Percentiles rank a stretch among this genome's conserved stretches.
These are phyloP conservation scores for Dispira simplex DNA, from an alignment of 192 early-diverging fungal genomes.

Conservation along the genomic window DNA sequence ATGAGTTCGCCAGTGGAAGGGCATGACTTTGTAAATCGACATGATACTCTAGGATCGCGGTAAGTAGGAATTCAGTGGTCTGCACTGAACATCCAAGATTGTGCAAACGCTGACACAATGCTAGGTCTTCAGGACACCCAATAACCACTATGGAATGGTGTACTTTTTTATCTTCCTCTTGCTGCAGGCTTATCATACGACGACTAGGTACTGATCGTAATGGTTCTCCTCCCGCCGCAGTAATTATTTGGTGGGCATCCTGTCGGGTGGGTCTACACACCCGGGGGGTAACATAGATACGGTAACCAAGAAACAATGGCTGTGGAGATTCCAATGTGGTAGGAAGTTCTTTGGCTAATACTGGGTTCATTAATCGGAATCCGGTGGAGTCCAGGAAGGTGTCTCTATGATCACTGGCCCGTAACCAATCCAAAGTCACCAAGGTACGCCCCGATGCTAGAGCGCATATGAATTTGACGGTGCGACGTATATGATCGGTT, in stretches of 20 bases:
- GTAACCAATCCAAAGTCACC: background rate
- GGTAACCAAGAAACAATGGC: background rate
- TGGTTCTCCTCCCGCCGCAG: background rate
- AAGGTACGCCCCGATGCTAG: background rate
- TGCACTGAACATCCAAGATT: background rate
- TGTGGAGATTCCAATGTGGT: background rate
- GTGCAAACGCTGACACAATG: background rate
- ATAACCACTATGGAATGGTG: background rate
- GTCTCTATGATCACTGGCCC: background rate
- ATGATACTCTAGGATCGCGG: background rate
- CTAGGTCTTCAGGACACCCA: background rate
- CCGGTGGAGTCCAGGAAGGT: background rate
- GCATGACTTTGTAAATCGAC: background rate
- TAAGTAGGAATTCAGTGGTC: background rate
- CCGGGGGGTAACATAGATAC: background rate
- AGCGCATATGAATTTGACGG: conserved; percentile 4
- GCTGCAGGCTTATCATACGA: background rate
- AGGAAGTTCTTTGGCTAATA: background rate
- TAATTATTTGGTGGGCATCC: conserved; percentile 2
- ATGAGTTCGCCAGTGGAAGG: too few species aligned
- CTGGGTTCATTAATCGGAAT: background rate
- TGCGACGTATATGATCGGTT: background rate
- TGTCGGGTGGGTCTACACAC: background rate
- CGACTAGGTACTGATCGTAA: background rate
- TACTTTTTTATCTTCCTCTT: background rate